phyloP scores from a whole-genome alignment of 371 early-diverging fungal species.

The Rhizopus arrhizus region DNA sequence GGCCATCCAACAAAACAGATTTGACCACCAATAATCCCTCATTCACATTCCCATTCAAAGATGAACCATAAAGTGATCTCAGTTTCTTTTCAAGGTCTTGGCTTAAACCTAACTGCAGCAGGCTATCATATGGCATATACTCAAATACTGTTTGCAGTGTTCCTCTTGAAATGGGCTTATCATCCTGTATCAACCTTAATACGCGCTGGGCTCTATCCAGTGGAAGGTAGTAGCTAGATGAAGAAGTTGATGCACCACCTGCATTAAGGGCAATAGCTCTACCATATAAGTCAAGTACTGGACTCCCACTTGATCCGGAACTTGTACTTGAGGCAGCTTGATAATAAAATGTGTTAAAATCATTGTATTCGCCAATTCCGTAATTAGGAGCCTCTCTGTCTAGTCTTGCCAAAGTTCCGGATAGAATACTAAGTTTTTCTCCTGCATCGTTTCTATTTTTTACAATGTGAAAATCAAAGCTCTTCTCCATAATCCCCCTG shows the following conservation, averaged over 20 bases:
- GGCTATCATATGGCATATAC: conserved; percentile 64
- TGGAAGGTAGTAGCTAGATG: conserved; percentile 67
- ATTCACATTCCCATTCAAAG: conserved; percentile 47
- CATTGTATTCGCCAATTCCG: conserved; percentile 67
- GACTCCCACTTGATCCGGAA: conserved; percentile 71
- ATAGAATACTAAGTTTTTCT: conserved; percentile 77
- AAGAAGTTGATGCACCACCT: conserved; percentile 61
- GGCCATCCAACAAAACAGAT: conserved; percentile 69
- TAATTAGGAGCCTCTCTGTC: conserved; percentile 59
- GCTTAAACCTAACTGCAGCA: conserved; percentile 61
- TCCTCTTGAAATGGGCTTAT: conserved; percentile 69
- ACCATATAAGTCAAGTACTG: conserved; percentile 70
- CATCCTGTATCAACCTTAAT: conserved; percentile 57
- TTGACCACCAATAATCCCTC: conserved; percentile 76
- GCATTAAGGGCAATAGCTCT: conserved; percentile 72
- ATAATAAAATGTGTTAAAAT: conserved; percentile 71
- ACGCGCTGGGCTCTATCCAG: conserved; percentile 72
- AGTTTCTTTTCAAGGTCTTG: conserved; percentile 60
- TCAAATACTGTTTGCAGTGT: conserved; percentile 74
- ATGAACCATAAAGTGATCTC: conserved; percentile 53
- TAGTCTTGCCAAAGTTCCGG: conserved; percentile 78
- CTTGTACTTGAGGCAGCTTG: conserved; percentile 73
- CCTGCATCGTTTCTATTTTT: conserved; percentile 70
- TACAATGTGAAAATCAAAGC: background rate
- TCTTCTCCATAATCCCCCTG: background rate